phyloP scores from a whole-genome alignment of 192 early-diverging fungal species.

The Coemansia sp. region DNA sequence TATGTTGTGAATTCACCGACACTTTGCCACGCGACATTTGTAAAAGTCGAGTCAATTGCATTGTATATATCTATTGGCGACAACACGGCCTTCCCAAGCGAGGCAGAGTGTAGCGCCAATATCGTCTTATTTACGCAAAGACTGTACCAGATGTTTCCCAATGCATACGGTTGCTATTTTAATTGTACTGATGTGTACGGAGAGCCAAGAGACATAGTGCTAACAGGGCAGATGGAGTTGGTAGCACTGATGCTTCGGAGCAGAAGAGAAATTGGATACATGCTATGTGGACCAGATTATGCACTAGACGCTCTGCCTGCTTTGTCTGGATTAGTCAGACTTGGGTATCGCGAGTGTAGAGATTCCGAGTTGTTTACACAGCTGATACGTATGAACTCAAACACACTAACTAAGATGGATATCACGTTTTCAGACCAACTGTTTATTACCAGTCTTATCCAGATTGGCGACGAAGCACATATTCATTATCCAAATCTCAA shows the following conservation, averaged over 20 bases:
- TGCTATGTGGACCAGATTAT: neutral
- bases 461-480: neutral
- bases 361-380: neutral
- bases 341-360: neutral
- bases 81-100: neutral
- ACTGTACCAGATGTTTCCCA: neutral
- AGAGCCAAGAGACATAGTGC: neutral
- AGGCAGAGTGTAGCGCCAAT: neutral
- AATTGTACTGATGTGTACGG: too few relatives aligned
- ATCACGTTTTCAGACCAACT: neutral
- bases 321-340: neutral
- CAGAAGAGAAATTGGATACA: neutral
- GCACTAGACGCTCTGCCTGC: neutral
- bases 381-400: neutral
- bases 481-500: neutral
- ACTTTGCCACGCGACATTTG: neutral
- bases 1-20: neutral
- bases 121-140: neutral
- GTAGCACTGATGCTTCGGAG: neutral
- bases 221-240: neutral
- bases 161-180: neutral
- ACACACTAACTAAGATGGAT: neutral
- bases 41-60: neutral
- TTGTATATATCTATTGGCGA: neutral
- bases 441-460: neutral